These are phyloP conservation scores for Scleroderma bovista DNA, from an alignment of 768 basidiomycete species.

Conservation along the genomic window DNA sequence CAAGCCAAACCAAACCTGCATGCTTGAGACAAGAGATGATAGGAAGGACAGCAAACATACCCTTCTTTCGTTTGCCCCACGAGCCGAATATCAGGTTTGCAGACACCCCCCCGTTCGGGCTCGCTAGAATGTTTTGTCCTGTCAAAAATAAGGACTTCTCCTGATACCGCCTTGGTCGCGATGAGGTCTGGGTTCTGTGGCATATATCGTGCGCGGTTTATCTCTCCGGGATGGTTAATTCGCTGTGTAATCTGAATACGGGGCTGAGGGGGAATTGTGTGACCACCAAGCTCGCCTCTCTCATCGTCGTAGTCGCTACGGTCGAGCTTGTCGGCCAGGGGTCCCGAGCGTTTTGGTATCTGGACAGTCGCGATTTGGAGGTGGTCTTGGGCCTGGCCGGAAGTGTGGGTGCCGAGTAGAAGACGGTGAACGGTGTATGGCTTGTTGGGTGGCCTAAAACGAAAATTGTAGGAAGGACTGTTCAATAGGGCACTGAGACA, in stretches of 20 bases:
- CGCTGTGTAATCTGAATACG: slow-evolving; percentile 87
- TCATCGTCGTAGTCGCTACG: slow-evolving; percentile 84
- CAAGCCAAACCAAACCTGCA: slow-evolving; percentile 90
- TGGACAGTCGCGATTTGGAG: slow-evolving; percentile 94
- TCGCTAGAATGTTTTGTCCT: slow-evolving; percentile 95
- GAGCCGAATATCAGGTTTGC: slow-evolving; percentile 86
- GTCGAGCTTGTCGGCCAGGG: slow-evolving; percentile 72
- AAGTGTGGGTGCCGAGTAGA: slow-evolving; percentile 96
- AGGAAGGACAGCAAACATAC: slow-evolving; percentile 39
- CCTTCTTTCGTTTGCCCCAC: slow-evolving; percentile 92
- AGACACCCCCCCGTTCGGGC: slow-evolving; percentile 77
- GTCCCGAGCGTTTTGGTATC: slow-evolving; percentile 76
- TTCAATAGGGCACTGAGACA: slow-evolving; percentile 23
- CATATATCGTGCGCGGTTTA: slow-evolving; percentile 98
- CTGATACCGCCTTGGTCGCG: slow-evolving; percentile 88
- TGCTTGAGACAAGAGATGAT: slow-evolving; percentile 4
- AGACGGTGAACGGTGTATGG: slow-evolving; percentile 94
- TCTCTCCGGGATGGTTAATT: slow-evolving; percentile 94
- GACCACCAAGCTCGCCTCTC: slow-evolving; percentile 90
- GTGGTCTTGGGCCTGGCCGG: slow-evolving; percentile 89
- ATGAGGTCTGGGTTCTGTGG: slow-evolving; percentile 97
- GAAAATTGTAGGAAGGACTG: neutral
- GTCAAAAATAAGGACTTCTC: slow-evolving; percentile 94
- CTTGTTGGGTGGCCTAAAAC: slow-evolving; percentile 74
- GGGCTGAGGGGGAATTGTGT: slow-evolving; percentile 78